Evolutionary conservation across 306 rosid species (phyloP).

Genomic region (Vigna nakashimae): DNA sequence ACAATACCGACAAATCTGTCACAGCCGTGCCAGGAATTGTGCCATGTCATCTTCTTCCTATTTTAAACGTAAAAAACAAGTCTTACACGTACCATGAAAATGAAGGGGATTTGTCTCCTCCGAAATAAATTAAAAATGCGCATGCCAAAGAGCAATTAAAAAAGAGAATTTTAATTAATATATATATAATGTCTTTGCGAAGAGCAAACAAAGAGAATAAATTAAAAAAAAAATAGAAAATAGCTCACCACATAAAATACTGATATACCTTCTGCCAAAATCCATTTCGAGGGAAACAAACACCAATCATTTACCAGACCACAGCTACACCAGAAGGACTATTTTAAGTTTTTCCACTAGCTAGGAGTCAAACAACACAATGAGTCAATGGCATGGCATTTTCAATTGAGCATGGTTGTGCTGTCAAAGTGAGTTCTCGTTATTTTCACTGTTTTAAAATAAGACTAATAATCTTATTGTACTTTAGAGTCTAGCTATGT

Average conservation of each 20-base stretch:
- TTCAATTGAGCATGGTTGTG: neutral
- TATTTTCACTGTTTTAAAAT: too few species aligned
- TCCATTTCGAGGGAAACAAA: neutral
- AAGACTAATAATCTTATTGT: too few species aligned
- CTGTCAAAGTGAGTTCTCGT: neutral
- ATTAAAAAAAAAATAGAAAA: neutral
- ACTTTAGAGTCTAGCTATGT: too few species aligned
- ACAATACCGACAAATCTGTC: constrained; percentile 11
- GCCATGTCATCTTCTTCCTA: constrained; percentile 3
- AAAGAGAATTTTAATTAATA: too few species aligned
- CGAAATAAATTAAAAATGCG: neutral
- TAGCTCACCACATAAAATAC: neutral
- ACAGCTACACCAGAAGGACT: neutral
- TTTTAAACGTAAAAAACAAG: neutral
- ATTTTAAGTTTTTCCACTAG: neutral
- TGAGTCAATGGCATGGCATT: neutral
- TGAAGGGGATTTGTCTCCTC: neutral
- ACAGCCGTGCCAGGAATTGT: neutral
- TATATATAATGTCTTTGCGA: neutral
- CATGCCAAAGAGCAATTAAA: neutral
- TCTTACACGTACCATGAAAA: constrained; percentile 11
- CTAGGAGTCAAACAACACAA: neutral
- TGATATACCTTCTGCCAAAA: neutral
- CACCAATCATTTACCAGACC: neutral
- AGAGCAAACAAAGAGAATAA: neutral